phyloP scores from a whole-genome alignment of 2,329 filamentous ascomycete species.

The Diaporthe ampelina region DNA sequence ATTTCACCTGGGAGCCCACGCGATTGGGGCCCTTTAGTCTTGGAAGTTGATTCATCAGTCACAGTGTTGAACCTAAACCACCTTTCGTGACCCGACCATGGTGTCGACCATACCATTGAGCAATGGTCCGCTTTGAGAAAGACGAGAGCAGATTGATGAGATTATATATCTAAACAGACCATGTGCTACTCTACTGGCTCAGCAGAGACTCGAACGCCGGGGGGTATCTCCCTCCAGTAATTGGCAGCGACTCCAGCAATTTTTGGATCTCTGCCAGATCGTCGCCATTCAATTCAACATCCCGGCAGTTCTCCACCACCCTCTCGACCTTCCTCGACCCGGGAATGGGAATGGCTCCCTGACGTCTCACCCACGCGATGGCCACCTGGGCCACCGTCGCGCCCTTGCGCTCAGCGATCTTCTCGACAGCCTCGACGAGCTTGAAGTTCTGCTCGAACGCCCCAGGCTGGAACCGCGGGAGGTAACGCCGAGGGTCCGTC shows the following conservation, averaged over 20 bases:
- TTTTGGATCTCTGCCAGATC: conserved; percentile 66
- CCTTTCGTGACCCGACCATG: too few species aligned
- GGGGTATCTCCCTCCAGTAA: conserved; percentile 63
- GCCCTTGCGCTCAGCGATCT: conserved; percentile 71
- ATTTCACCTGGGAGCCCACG: background rate
- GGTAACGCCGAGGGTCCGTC: conserved; percentile 59
- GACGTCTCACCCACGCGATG: conserved; percentile 71
- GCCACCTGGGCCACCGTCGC: conserved; percentile 75
- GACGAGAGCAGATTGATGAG: background rate
- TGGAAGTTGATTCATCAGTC: background rate
- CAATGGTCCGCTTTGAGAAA: background rate
- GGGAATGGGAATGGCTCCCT: conserved; percentile 76
- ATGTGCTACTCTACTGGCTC: conserved; percentile 15
- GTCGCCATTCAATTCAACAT: conserved; percentile 61
- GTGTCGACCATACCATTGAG: background rate
- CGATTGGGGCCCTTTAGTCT: background rate
- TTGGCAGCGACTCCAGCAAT: conserved; percentile 61
- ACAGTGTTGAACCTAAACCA: background rate
- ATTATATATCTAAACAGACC: background rate
- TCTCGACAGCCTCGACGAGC: conserved; percentile 70
- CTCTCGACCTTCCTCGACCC: conserved; percentile 70
- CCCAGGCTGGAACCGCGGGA: conserved; percentile 71
- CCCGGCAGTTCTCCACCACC: conserved; percentile 70
- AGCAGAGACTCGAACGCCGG: conserved; percentile 23
- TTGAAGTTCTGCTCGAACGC: conserved; percentile 75